A percentile compares a stretch with the other conserved stretches of the same genome.
phyloP scores from a whole-genome alignment of 202 grass and related monocot species.

The Hordeum pubiflorum region DNA sequence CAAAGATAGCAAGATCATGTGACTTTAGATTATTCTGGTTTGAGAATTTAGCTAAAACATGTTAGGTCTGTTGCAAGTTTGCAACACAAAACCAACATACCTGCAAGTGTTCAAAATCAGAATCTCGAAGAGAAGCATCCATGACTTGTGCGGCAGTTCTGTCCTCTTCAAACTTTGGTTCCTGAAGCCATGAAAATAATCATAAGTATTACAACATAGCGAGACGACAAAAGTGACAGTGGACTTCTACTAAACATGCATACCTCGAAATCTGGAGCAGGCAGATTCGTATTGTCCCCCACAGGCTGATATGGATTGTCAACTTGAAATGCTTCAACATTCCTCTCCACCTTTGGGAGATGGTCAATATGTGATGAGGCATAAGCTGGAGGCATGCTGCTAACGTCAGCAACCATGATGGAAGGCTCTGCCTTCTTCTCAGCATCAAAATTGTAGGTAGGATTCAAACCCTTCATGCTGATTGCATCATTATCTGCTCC shows the following conservation, averaged over 20 bases:
- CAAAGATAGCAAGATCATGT: not conserved
- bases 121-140: slow-evolving; percentile 56
- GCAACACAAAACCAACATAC: slow-evolving; percentile 39
- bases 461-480: slow-evolving; percentile 31
- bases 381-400: slow-evolving; percentile 40
- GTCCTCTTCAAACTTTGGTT: slow-evolving; percentile 55
- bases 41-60: slow-evolving; percentile 1
- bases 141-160: slow-evolving; percentile 42
- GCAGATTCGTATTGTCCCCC: slow-evolving; percentile 46
- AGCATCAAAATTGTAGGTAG: slow-evolving; percentile 42
- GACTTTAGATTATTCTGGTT: not conserved
- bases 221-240: not conserved
- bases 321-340: slow-evolving; percentile 56
- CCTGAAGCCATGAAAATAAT: slow-evolving; percentile 42
- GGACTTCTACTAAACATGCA: slow-evolving; percentile 24
- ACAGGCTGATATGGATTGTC: slow-evolving; percentile 78
- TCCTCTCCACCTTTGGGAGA: slow-evolving; percentile 30
- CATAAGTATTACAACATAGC: not conserved
- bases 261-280: slow-evolving; percentile 71
- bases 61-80: not conserved
- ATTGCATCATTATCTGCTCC: slow-evolving; percentile 29
- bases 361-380: slow-evolving; percentile 38
- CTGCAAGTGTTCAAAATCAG: slow-evolving; percentile 88
- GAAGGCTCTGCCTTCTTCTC: slow-evolving; percentile 42
- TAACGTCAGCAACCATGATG: slow-evolving; percentile 29